These are phyloP conservation scores for Pseudogymnoascus sp. DNA, from an alignment of 2,329 filamentous ascomycete species.

Conservation along the genomic window DNA sequence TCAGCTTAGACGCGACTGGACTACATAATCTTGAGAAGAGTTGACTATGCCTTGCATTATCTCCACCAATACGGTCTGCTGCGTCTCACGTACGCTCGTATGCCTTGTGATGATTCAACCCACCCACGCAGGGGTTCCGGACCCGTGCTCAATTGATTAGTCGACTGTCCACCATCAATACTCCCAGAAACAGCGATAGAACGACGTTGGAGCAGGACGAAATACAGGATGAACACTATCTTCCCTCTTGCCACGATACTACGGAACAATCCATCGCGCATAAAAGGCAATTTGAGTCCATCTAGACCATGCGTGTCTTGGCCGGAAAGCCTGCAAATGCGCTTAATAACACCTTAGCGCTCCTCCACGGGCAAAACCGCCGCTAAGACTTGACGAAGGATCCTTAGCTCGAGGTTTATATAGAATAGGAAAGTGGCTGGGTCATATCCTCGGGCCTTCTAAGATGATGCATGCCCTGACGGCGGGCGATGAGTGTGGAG, in stretches of 20 bases:
- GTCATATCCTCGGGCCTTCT: neutral
- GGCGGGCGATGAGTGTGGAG: neutral
- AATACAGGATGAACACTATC: neutral
- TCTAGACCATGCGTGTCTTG: neutral
- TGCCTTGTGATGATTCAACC: neutral
- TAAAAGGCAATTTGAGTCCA: neutral
- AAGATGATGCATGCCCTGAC: neutral
- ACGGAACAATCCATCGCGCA: neutral
- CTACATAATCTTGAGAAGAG: neutral
- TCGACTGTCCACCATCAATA: neutral
- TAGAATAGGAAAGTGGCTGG: conserved; percentile 1
- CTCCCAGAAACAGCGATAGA: neutral
- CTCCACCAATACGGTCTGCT: neutral
- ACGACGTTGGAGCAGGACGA: neutral
- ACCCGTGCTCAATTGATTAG: neutral
- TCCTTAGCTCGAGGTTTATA: neutral
- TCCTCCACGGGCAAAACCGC: neutral
- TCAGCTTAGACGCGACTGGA: neutral
- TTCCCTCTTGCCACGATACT: too few species aligned
- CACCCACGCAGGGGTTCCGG: neutral
- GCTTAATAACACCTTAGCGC: conserved; percentile 1
- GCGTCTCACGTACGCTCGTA: neutral
- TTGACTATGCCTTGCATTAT: neutral
- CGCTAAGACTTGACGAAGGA: neutral
- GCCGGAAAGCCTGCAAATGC: neutral